Evolutionary conservation across 148 eudicot genomes (phyloP).

Genomic region (Chenopodium album): DNA sequence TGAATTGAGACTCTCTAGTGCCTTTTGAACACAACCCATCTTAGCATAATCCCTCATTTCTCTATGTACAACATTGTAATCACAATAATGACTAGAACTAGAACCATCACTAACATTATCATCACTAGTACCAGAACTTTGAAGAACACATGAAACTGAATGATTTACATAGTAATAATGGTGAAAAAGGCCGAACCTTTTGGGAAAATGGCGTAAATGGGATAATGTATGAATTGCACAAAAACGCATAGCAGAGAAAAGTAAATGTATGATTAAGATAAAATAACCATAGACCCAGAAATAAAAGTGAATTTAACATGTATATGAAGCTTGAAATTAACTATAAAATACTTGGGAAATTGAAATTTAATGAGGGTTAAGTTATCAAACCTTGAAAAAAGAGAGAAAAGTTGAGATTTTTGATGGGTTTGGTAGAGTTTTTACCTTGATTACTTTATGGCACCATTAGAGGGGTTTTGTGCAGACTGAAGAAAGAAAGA

Average conservation of each 20-base stretch:
- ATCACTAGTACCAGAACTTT: conserved; percentile 23
- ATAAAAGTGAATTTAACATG: neutral
- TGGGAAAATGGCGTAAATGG: conserved; percentile 6
- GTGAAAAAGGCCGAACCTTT: conserved; percentile 13
- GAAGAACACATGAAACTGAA: conserved; percentile 32
- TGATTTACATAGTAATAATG: conserved; percentile 13
- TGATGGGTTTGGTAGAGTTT: neutral
- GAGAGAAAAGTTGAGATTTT: neutral
- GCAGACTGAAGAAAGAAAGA: neutral
- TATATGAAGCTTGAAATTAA: neutral
- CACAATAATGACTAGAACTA: conserved; percentile 22
- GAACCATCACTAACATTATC: neutral
- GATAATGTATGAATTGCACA: neutral
- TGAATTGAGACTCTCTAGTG: conserved; percentile 37
- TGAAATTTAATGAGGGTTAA: neutral
- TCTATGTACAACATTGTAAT: conserved; percentile 30
- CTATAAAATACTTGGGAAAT: neutral
- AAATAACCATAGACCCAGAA: neutral
- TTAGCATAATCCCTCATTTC: conserved; percentile 42
- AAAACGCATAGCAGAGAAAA: conserved; percentile 16
- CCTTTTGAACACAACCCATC: conserved; percentile 40
- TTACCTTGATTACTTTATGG: neutral
- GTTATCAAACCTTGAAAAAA: neutral
- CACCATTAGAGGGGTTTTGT: conserved; percentile 8
- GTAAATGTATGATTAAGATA: neutral